These are phyloP conservation scores for Plenodomus biglobosus DNA, from an alignment of 2,329 filamentous ascomycete species.

Conservation along the genomic window DNA sequence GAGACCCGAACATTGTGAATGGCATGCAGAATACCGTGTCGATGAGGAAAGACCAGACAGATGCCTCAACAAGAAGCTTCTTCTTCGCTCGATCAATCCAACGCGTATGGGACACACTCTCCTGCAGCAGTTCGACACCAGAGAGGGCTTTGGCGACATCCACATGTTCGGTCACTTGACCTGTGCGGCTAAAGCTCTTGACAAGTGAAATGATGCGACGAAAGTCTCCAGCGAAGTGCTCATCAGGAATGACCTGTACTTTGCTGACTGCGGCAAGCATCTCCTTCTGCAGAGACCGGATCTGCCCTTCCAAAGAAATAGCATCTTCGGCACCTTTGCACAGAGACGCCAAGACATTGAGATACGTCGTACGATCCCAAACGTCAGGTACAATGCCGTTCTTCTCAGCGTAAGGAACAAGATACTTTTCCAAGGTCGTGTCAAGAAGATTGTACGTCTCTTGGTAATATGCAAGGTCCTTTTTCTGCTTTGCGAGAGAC, in stretches of 20 bases:
- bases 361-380: neutral
- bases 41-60: slow-evolving; percentile 17
- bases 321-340: too few relatives aligned
- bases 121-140: too few relatives aligned
- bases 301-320: too few relatives aligned
- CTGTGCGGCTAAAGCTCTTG: neutral
- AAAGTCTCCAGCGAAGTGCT: neutral
- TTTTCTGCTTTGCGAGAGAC: too few relatives aligned
- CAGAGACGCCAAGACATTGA: too few relatives aligned
- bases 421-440: too few relatives aligned
- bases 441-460: too few relatives aligned
- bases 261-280: neutral
- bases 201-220: neutral
- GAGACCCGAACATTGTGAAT: slow-evolving; percentile 5
- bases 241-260: neutral
- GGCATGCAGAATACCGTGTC: slow-evolving; percentile 7
- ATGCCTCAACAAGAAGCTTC: slow-evolving; percentile 17
- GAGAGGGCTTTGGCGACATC: too few relatives aligned
- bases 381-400: too few relatives aligned
- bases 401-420: too few relatives aligned
- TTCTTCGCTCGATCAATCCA: slow-evolving; percentile 9
- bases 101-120: too few relatives aligned
- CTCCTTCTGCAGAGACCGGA: neutral
- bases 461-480: too few relatives aligned
- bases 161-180: neutral